Evolutionary conservation across 257 asterid genomes (phyloP), one percentile per base, ranked within the genome.

Genomic region (Linderniella brevidens): DNA sequence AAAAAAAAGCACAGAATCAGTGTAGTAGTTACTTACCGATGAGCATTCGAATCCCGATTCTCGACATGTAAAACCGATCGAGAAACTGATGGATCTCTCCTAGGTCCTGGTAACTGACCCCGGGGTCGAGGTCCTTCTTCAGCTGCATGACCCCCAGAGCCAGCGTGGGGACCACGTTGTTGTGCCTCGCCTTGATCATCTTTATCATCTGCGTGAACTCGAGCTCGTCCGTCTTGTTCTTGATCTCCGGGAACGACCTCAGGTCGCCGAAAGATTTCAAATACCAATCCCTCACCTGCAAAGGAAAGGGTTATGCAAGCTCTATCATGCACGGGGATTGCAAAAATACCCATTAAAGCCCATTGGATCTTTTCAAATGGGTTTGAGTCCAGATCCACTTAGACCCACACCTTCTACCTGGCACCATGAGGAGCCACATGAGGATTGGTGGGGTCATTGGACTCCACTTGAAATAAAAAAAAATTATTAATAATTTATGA

Each of bases 1-100:
- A 56, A 46, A 46, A 32, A 46, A 17, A 46, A 1, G 14, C 12
- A 11, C 3, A 10, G 4, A 9, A 37, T 53, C 40, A 37, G 11
- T 12, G 35, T 38, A 41, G 7, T 19, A 13, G n/a, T 13, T 32
- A 39, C 83, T 70, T 51, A 83, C 97, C 97, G n/a, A 88, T 88
- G 64, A 88, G 93, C 95, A 88, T 88, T 55, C 98, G 81, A 52
- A 88, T 84, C 62, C 95, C 98, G 53, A 80, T 88, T 57, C 98
- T 76, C 13, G 98, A 73, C 92, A 88, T 67, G 53, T 84, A 88
- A 70, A 88, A 88, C 9, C 95, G 90, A 66, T 88, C 95, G 5
- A 88, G 63, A 54, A 88, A 88, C 59, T 80, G 77, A 51, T 88
- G 94, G 51, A 88, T 88, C 48, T 84, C 94, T 58, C 70, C 84